Base-by-base conservation (phyloP, 2,329 filamentous ascomycete genomes). In the Colletotrichum karsti region DNA sequence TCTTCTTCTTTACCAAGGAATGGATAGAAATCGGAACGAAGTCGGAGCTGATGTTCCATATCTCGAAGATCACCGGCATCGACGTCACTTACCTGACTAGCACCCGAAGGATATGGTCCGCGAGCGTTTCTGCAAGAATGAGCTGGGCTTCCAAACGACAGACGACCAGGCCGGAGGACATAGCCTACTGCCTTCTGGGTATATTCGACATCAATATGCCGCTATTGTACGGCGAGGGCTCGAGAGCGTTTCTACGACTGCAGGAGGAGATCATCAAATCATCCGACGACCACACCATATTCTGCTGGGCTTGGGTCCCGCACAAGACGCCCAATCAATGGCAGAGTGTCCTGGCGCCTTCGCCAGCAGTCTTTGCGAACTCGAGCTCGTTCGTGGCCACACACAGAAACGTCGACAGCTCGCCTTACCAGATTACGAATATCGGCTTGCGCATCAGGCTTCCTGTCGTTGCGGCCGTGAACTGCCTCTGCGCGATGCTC, bases 21-120 rank as follows among this genome's bases (percentile, higher is more conserved):
- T 81, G 78, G 79, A 22, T 33, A 0, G 58, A 44, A 1, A 61
- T 78, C 2, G 78, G 77, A 2, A 72, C 70, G 2, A 77, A 74
- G 53, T 22, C 42, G 3, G 54, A 63, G 1, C 42, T 77, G n/a
- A 53, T 37, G 18, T 65, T 65, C 48, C 42, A 44, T 6, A 59
- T 64, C 15, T 30, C 62, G 20, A 24, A 53, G 5, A 44, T 63
- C 22, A 68, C 64, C 18, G 59, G 59, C n/a, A 68, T 68, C 46
- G 51, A 55, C 53, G 44, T 51, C 15, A 51, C 53, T 3, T 68
- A 63, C 24, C 42, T 68, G 30, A 46, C 18, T 15, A 53, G 41
- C 0, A 51, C 24, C 9, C 42, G 33, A 2, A 42, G 72, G 59
- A 60, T 74, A 54, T 56, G 69, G 35, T 46, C 56, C 10, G 70